Percentiles rank a stretch among this genome's conserved stretches.
phyloP scores from a whole-genome alignment of 2,329 filamentous ascomycete genomes.

The Phaeomoniella chlamydospora region DNA sequence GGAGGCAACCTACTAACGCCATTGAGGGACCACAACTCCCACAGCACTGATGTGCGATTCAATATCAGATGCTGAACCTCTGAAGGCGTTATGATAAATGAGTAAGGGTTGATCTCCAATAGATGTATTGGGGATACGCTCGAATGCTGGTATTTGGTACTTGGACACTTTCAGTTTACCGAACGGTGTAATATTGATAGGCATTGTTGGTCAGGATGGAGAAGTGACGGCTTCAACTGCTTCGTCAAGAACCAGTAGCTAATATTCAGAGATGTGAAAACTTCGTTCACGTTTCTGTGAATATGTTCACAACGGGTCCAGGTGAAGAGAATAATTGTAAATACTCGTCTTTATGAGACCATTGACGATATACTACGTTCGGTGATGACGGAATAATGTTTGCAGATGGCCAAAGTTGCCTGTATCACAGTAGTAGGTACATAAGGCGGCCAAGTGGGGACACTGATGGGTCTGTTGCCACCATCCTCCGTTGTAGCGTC shows the following conservation, averaged over 20 bases:
- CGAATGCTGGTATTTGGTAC: conserved; percentile 44
- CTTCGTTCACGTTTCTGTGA: too few relatives aligned
- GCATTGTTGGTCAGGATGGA: conserved; percentile 11
- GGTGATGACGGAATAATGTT: too few relatives aligned
- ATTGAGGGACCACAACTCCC: conserved; percentile 46
- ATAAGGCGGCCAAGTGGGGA: too few relatives aligned
- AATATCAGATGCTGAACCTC: conserved; percentile 32
- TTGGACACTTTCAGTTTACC: conserved; percentile 39
- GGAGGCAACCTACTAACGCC: conserved; percentile 42
- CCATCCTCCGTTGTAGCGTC: too few relatives aligned
- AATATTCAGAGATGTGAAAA: too few relatives aligned
- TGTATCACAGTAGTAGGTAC: too few relatives aligned
- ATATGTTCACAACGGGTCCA: too few relatives aligned
- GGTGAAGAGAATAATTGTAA: too few relatives aligned
- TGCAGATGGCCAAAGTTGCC: too few relatives aligned
- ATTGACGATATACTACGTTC: too few relatives aligned
- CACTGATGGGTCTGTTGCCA: too few relatives aligned
- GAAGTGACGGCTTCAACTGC: background rate
- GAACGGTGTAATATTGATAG: conserved; percentile 24
- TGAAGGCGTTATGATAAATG: conserved; percentile 50
- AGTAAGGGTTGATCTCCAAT: conserved; percentile 49
- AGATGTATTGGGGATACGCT: conserved; percentile 48
- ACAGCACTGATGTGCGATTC: conserved; percentile 39
- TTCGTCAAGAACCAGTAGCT: background rate
- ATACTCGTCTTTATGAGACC: too few relatives aligned